Conservation (phyloP, 2,329 filamentous ascomycete species). For the Penicillium sp. region DNA sequence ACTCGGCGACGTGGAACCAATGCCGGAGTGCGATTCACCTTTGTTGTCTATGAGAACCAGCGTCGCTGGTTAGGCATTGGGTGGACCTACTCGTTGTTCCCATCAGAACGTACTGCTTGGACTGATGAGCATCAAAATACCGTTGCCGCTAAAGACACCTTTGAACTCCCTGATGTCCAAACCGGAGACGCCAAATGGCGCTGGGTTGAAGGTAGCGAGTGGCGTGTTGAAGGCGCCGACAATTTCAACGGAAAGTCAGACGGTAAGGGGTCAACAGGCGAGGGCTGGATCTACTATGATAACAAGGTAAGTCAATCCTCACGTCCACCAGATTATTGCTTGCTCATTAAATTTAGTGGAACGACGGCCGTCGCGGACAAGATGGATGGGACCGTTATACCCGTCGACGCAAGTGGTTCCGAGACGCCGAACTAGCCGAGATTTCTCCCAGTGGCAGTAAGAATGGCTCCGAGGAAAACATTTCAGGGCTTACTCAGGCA, state of each 20-base stretch:
- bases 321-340: background rate
- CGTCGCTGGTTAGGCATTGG: constrained; percentile 91
- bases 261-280: constrained; percentile 54
- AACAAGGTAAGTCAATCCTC: constrained; percentile 69
- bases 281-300: constrained; percentile 97
- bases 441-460: constrained; percentile 47
- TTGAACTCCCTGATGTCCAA: constrained; percentile 68
- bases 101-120: constrained; percentile 88
- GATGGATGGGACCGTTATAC: constrained; percentile 97
- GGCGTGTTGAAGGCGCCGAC: constrained; percentile 75
- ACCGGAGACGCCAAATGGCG: constrained; percentile 67
- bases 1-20: constrained; percentile 52
- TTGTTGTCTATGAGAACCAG: constrained; percentile 95
- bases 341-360: constrained; percentile 64
- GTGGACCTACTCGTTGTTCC: constrained; percentile 89
- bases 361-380: constrained; percentile 76
- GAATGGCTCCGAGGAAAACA: constrained; percentile 45
- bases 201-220: constrained; percentile 84
- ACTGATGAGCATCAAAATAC: constrained; percentile 92
- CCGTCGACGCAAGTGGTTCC: constrained; percentile 89
- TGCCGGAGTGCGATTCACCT: constrained; percentile 90
- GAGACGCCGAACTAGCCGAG: constrained; percentile 93
- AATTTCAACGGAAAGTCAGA: constrained; percentile 37
- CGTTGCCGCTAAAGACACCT: constrained; percentile 72
- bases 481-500: constrained; percentile 34